A percentile compares a stretch with the other conserved stretches of the same genome.
Evolutionary conservation across 768 basidiomycete species (phyloP).

Genomic region (Termitomyces sp.): DNA sequence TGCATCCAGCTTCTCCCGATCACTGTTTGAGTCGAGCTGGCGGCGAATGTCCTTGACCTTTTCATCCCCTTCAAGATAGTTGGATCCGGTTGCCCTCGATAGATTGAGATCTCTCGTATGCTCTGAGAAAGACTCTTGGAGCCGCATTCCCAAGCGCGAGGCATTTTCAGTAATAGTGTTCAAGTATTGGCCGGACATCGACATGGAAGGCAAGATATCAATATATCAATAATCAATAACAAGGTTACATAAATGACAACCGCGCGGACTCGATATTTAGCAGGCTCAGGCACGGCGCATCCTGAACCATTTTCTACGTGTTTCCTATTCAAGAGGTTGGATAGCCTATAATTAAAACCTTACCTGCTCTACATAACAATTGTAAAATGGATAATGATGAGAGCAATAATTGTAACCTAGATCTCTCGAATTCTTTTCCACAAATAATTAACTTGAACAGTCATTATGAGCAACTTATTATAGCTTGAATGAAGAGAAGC

Average conservation of each 20-base stretch:
- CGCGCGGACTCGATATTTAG: too few species aligned
- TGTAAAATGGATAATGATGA: background rate
- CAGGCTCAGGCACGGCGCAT: too few species aligned
- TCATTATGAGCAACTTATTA: too few species aligned
- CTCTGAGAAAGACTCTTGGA: slow-evolving; percentile 80
- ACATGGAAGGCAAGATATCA: background rate
- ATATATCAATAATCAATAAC: background rate
- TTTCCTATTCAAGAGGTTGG: too few species aligned
- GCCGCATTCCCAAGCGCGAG: slow-evolving; percentile 71
- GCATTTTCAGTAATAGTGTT: slow-evolving; percentile 75
- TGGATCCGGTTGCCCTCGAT: slow-evolving; percentile 45
- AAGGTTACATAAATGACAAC: background rate
- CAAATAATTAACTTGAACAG: too few species aligned
- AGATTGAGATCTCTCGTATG: slow-evolving; percentile 69
- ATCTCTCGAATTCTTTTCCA: background rate
- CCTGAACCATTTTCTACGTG: too few species aligned
- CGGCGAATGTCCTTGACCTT: slow-evolving; percentile 76
- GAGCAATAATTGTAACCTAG: background rate
- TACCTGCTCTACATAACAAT: background rate
- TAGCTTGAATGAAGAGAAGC: too few species aligned
- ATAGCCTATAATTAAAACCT: background rate
- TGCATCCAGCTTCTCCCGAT: slow-evolving; percentile 89
- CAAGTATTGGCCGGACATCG: slow-evolving; percentile 42
- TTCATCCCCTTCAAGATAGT: slow-evolving; percentile 75
- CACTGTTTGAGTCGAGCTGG: slow-evolving; percentile 84